Evolutionary conservation across 306 rosid genomes (phyloP), one percentile per base, ranked within the genome.

Genomic region (Vachellia collinsii): DNA sequence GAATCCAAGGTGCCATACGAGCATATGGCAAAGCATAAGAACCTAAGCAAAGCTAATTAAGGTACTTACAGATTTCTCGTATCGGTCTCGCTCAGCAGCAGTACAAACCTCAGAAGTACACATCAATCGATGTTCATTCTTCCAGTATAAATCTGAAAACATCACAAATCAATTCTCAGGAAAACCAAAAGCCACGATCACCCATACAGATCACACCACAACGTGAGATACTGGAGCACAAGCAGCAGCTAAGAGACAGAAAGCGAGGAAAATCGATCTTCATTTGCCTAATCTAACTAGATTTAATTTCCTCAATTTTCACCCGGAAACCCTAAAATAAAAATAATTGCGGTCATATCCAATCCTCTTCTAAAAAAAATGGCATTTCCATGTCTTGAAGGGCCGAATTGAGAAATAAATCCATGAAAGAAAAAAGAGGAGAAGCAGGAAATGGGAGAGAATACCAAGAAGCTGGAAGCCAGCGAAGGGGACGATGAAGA

Each of bases 21-120:
- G 36, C 16, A 46, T 3, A 25, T 69, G 64, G 36, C 46, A 11
- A 73, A 53, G 16, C 38, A 72, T 11, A 59, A 19, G 71, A 20
- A 48, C 48, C 66, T 10, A 80, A 47, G 20, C 42, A 61, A 47
- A 72, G 43, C 37, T 8, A 72, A 41, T 4, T 64, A 56, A 54
- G 37, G 47, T 20, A 87, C 97, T 91, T 81, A 94, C 98, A 34
- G 98, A 69, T 93, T 93, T 94, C 89, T 94, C 99, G 70, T 79
- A 93, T 69, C 95, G 94, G 86, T 94, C 99, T 63, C 99, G 92
- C 88, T 94, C 99, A 11, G 97, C 37, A 87, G 99, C 97, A 19
- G 97, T 93, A 74, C 99, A 94, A 81, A 88, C 80, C 8, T 93
- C 99, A 79, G 95, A 89, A 20, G 84, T 90, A 86, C 99, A 94